Conservation (phyloP, 2,329 filamentous ascomycete species). For the Coleophoma crateriformis region DNA sequence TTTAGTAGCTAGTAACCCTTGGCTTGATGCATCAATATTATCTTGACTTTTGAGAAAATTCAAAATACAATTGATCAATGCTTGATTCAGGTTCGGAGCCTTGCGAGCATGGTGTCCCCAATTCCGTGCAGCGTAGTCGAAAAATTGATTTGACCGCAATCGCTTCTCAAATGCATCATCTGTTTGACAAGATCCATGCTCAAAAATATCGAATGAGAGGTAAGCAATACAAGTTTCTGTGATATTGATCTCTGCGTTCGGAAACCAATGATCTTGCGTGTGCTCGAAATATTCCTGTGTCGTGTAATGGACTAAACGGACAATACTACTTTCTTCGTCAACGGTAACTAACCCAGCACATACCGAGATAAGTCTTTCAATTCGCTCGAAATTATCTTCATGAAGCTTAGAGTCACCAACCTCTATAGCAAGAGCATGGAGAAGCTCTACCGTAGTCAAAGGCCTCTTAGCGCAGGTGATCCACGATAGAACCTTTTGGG, state of each 20-base stretch:
- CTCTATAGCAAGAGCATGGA: slow-evolving; percentile 36
- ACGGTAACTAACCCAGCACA: slow-evolving; percentile 23
- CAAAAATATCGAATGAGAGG: slow-evolving; percentile 10
- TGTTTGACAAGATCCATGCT: no score
- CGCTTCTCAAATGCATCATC: no score
- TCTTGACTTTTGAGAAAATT: no score
- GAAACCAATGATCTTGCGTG: slow-evolving; percentile 8
- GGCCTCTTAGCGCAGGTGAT: slow-evolving; percentile 18
- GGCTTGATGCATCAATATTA: no score
- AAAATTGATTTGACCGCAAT: no score
- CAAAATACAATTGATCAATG: no score
- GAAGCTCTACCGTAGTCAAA: slow-evolving; percentile 29
- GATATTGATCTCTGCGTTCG: slow-evolving; percentile 10
- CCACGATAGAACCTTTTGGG: slow-evolving; percentile 19
- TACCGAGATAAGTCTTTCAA: slow-evolving; percentile 12
- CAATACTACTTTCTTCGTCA: slow-evolving; percentile 18
- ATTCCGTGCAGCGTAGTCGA: no score
- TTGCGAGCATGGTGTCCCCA: no score
- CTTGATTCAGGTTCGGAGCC: no score
- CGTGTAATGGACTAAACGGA: slow-evolving; percentile 25
- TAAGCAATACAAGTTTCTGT: slow-evolving; percentile 20
- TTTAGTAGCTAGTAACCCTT: no score
- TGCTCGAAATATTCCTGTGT: slow-evolving; percentile 23
- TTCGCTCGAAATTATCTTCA: slow-evolving; percentile 17
- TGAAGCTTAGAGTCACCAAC: slow-evolving; percentile 22